A percentile compares a stretch with the other conserved stretches of the same genome.
These are phyloP conservation scores for Podospora pseudopauciseta DNA, from an alignment of 495 filamentous ascomycete species.

Conservation along the genomic window DNA sequence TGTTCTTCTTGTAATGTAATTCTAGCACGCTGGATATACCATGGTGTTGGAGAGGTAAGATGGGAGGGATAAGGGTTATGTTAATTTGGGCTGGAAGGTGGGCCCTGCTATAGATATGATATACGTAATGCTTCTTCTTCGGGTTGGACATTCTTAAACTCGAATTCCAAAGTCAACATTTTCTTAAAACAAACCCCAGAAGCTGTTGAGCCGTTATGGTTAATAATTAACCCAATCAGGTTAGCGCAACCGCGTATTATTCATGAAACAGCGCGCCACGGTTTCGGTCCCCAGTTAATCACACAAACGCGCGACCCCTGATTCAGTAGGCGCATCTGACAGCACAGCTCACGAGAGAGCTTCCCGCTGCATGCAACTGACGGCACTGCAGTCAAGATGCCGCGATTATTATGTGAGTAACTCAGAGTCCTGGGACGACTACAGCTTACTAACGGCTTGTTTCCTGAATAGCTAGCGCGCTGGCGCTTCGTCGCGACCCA, in stretches of 20 bases:
- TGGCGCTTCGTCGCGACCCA: conserved; percentile 60
- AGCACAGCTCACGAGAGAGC: conserved; percentile 4
- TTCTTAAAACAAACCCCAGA: background rate
- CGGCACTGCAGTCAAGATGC: conserved; percentile 38
- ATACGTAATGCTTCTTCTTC: background rate
- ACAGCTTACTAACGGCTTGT: conserved; percentile 1
- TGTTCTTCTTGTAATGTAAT: conserved; percentile 2
- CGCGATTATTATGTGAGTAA: conserved; percentile 33
- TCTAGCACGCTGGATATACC: background rate
- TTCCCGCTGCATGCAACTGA: conserved; percentile 7
- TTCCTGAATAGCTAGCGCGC: conserved; percentile 40
- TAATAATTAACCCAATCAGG: conserved; percentile 6
- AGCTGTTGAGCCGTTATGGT: background rate
- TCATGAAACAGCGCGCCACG: conserved; percentile 15
- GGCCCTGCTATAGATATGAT: background rate
- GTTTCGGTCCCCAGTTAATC: conserved; percentile 2
- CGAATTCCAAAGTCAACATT: background rate
- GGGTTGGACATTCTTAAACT: background rate
- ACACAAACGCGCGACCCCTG: conserved; percentile 17
- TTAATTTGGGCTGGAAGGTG: background rate
- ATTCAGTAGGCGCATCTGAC: background rate
- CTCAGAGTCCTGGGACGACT: background rate
- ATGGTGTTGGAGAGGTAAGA: background rate
- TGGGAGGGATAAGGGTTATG: background rate
- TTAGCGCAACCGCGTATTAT: conserved; percentile 19